Evolutionary conservation across 441 rosid species (phyloP).

Genomic region (Omphalea diandra): DNA sequence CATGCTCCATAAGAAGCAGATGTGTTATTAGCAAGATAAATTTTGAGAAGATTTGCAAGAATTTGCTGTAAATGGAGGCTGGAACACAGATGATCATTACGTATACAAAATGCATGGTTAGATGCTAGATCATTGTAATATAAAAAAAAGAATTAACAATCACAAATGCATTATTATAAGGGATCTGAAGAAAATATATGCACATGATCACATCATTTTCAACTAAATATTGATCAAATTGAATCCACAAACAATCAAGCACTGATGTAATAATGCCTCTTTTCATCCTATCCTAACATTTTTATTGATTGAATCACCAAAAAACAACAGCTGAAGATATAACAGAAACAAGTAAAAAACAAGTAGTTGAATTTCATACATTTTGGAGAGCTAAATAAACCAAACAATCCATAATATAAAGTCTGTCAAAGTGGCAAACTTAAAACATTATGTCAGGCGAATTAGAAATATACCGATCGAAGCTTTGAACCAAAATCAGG

Average conservation of each 20-base stretch:
- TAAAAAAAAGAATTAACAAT: neutral
- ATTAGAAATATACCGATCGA: constrained; percentile 52
- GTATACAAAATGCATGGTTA: neutral
- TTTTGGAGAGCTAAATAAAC: neutral
- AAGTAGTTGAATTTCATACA: neutral
- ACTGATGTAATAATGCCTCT: neutral
- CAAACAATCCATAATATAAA: neutral
- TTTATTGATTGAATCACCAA: neutral
- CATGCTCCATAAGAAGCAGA: neutral
- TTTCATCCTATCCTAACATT: neutral
- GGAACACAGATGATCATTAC: neutral
- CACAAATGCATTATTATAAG: neutral
- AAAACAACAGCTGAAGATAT: neutral
- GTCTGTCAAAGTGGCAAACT: neutral
- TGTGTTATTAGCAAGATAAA: neutral
- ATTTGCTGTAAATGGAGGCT: neutral
- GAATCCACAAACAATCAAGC: constrained; percentile 6
- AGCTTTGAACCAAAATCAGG: constrained; percentile 85
- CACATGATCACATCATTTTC: neutral
- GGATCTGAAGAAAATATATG: neutral
- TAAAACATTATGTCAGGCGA: neutral
- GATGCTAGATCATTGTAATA: neutral
- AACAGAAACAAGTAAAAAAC: neutral
- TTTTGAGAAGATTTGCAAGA: neutral
- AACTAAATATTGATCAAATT: neutral